Evolutionary conservation across 176 grass and related monocot species (phyloP).

Genomic region (Paspalum vaginatum): DNA sequence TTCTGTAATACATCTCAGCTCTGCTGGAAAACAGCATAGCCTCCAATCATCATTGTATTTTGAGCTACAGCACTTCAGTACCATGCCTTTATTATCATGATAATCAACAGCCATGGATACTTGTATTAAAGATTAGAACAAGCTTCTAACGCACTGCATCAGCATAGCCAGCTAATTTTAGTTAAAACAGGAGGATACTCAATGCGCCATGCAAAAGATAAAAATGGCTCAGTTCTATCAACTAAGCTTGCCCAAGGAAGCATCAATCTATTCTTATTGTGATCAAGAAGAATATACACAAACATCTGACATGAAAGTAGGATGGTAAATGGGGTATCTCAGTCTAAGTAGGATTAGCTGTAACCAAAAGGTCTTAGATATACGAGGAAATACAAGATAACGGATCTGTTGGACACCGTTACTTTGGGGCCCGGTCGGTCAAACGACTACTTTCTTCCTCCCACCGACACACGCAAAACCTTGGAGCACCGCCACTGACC

Average conservation of each 20-base stretch:
- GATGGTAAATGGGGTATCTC: background rate
- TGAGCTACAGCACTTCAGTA: background rate
- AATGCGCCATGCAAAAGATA: background rate
- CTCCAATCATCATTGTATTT: background rate
- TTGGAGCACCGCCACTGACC: too few relatives aligned
- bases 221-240: background rate
- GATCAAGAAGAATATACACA: conserved; percentile 5
- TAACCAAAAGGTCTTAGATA: background rate
- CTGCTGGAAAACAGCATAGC: background rate
- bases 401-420: too few relatives aligned
- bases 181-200: background rate
- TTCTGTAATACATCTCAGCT: background rate
- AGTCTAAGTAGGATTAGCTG: conserved; percentile 4
- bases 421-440: too few relatives aligned
- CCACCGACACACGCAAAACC: too few relatives aligned
- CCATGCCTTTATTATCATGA: background rate
- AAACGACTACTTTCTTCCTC: too few relatives aligned
- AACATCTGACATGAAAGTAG: background rate
- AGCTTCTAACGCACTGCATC: background rate
- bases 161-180: background rate
- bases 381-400: background rate
- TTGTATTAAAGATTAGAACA: background rate
- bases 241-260: background rate
- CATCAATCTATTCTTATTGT: background rate
- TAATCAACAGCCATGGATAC: background rate